Conservation (phyloP, 148 eudicot genomes). For the Spergularia bocconei region DNA sequence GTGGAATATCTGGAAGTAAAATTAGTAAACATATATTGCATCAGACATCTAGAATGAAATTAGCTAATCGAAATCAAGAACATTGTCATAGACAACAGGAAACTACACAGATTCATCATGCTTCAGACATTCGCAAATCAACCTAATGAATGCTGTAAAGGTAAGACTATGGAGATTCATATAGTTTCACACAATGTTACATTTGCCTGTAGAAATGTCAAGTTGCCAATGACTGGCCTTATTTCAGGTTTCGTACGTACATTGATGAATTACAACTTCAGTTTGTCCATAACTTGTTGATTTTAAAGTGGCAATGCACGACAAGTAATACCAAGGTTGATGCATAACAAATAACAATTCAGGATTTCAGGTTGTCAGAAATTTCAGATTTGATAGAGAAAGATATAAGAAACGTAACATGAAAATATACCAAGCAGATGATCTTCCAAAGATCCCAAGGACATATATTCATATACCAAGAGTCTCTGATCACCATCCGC, state of each 20-base stretch:
- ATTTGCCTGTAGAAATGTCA: no score
- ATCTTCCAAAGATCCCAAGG: slow-evolving; percentile 49
- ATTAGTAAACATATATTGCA: neutral
- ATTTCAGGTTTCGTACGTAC: no score
- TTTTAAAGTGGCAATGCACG: neutral
- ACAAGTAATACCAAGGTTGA: neutral
- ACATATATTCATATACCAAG: slow-evolving; percentile 50
- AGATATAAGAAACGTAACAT: neutral
- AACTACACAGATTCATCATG: neutral
- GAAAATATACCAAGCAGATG: slow-evolving; percentile 43
- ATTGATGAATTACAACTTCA: no score
- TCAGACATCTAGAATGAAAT: no score
- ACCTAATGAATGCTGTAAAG: no score
- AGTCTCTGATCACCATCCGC: slow-evolving; percentile 57
- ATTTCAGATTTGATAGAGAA: neutral
- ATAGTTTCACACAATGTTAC: no score
- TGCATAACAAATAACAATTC: neutral
- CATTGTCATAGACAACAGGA: no score
- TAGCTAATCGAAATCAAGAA: no score
- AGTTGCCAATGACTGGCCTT: no score
- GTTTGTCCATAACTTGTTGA: no score
- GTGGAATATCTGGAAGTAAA: slow-evolving; percentile 34
- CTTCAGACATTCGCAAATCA: neutral
- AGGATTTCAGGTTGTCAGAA: neutral
- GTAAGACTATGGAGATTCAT: no score